Percentiles rank a stretch among this genome's conserved stretches.
phyloP scores from a whole-genome alignment of 2,329 filamentous ascomycete species.

The Lasiodiplodia sp. region DNA sequence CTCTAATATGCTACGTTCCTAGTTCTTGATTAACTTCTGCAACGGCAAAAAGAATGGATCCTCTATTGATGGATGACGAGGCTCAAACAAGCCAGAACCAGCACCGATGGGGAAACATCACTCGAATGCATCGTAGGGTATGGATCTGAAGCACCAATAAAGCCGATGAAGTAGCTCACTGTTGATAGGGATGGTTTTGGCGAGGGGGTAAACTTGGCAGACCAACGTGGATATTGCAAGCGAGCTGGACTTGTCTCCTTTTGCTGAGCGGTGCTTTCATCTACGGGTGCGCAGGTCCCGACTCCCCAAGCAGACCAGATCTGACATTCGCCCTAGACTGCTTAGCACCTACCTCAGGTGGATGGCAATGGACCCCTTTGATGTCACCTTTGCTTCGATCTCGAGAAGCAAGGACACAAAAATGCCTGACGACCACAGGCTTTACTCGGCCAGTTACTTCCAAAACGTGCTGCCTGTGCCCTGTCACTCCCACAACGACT shows the following conservation, averaged over 20 bases:
- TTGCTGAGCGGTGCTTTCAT: neutral
- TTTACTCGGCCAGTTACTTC: neutral
- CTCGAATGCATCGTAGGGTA: neutral
- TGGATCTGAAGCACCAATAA: neutral
- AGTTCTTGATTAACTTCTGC: neutral
- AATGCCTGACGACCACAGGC: neutral
- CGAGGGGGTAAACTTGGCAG: neutral
- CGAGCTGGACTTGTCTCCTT: neutral
- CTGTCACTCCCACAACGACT: conserved; percentile 67
- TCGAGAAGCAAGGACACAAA: neutral
- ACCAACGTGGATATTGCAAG: neutral
- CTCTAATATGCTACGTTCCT: neutral
- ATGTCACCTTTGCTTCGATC: neutral
- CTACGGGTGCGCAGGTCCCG: neutral
- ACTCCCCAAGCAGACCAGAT: neutral
- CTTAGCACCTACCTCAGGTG: neutral
- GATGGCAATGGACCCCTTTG: neutral
- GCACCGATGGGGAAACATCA: neutral
- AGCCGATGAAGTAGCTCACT: neutral
- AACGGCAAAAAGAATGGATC: neutral
- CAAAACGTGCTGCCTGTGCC: conserved; percentile 54
- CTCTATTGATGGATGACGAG: neutral
- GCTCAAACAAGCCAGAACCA: neutral
- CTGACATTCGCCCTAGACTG: neutral
- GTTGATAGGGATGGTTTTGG: neutral